A percentile compares a stretch with the other conserved stretches of the same genome.
These are phyloP conservation scores for Scedosporium apiospermum DNA, from an alignment of 2,329 filamentous ascomycete species.

Conservation along the genomic window DNA sequence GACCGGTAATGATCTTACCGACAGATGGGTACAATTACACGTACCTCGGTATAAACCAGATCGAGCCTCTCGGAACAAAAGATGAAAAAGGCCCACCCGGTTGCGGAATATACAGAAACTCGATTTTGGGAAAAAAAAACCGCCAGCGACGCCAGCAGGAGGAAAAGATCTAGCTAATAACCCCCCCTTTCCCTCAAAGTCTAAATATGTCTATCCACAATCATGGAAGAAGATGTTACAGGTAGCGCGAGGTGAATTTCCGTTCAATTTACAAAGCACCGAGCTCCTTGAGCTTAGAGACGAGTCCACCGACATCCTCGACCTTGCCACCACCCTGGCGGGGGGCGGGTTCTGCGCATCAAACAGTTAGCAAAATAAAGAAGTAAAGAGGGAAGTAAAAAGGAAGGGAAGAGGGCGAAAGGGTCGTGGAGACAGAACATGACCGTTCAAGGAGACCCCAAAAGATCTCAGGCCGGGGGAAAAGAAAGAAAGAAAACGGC, in stretches of 20 bases:
- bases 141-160: too few relatives aligned
- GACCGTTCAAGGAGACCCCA: too few relatives aligned
- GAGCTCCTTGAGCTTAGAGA: conserved; percentile 89
- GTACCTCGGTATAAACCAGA: too few relatives aligned
- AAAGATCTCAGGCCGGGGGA: neutral
- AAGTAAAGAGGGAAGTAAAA: neutral
- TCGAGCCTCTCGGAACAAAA: too few relatives aligned
- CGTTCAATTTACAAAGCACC: conserved; percentile 60
- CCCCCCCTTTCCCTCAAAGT: too few relatives aligned
- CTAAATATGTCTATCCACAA: neutral
- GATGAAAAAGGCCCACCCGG: too few relatives aligned
- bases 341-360: conserved; percentile 61
- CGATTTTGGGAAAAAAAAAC: too few relatives aligned
- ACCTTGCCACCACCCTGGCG: conserved; percentile 95
- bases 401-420: neutral
- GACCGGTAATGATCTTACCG: too few relatives aligned
- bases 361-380: conserved; percentile 6
- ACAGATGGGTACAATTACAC: too few relatives aligned
- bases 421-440: neutral
- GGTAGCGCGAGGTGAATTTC: neutral
- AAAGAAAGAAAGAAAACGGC: neutral
- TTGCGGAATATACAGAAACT: too few relatives aligned
- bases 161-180: too few relatives aligned
- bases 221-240: neutral
- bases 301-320: conserved; percentile 90